Conservation (phyloP, 768 basidiomycete genomes). For the Mycena kentingensis region DNA sequence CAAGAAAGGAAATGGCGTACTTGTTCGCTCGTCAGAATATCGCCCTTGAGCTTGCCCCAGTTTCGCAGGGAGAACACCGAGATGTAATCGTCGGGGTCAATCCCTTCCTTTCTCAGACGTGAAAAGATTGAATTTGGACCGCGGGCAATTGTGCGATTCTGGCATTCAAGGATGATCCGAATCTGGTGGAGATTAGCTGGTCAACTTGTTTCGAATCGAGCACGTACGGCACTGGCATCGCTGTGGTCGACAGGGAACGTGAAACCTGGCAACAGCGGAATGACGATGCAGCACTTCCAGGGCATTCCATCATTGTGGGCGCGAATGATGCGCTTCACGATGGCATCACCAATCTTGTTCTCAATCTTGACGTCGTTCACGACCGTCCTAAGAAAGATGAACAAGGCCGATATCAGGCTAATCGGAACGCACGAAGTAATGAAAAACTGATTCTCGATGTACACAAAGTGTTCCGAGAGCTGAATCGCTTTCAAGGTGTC, state of each 20-base stretch:
- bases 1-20: slow-evolving; percentile 39
- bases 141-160: slow-evolving; percentile 84
- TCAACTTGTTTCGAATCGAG: neutral
- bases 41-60: slow-evolving; percentile 89
- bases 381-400: slow-evolving; percentile 55
- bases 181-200: slow-evolving; percentile 48
- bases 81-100: slow-evolving; percentile 93
- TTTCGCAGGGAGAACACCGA: slow-evolving; percentile 87
- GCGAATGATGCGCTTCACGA: slow-evolving; percentile 87
- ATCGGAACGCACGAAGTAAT: slow-evolving; percentile 72
- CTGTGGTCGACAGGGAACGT: slow-evolving; percentile 89
- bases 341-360: slow-evolving; percentile 92
- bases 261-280: slow-evolving; percentile 93
- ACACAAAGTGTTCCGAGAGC: slow-evolving; percentile 94
- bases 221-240: slow-evolving; percentile 85
- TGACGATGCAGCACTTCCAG: slow-evolving; percentile 92
- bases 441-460: slow-evolving; percentile 96
- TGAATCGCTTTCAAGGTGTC: slow-evolving; percentile 68
- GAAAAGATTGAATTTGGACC: slow-evolving; percentile 92
- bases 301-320: slow-evolving; percentile 79
- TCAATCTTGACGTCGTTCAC: slow-evolving; percentile 86
- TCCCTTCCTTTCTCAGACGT: slow-evolving; percentile 80
- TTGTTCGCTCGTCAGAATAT: slow-evolving; percentile 85
- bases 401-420: slow-evolving; percentile 7
- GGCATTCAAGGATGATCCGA: slow-evolving; percentile 93